Conservation (phyloP, 2,329 filamentous ascomycete genomes). For the Pyrenochaeta sp. region DNA sequence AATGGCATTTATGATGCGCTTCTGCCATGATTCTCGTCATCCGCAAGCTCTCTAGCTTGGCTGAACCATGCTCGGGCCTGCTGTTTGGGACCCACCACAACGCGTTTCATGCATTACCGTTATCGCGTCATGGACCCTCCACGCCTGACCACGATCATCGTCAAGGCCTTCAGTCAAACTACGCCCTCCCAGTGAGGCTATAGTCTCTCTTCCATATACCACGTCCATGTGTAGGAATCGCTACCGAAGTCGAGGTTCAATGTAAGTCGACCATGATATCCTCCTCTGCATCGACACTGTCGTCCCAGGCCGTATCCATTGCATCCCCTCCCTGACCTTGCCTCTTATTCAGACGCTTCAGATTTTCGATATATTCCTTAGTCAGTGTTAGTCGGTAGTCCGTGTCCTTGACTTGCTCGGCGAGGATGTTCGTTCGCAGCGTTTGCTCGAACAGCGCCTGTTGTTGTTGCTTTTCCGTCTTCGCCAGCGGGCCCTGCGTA, state of each 20-base stretch:
- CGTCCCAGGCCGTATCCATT: conserved; percentile 50
- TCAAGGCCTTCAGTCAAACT: conserved; percentile 1
- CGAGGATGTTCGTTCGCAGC: conserved; percentile 59
- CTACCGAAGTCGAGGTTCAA: conserved; percentile 14
- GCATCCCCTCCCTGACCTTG: conserved; percentile 41
- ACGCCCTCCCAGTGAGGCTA: not conserved
- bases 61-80: conserved; percentile 17
- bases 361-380: conserved; percentile 65
- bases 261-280: conserved; percentile 52
- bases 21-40: not conserved
- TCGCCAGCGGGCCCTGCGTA: conserved; percentile 47
- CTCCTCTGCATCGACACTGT: conserved; percentile 45
- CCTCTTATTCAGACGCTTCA: conserved; percentile 58
- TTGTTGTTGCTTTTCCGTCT: conserved; percentile 51
- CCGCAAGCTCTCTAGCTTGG: conserved; percentile 3
- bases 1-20: not conserved
- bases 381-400: conserved; percentile 65
- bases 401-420: conserved; percentile 61
- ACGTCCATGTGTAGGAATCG: not conserved
- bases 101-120: conserved; percentile 42
- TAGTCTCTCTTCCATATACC: conserved; percentile 2
- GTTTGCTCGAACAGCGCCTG: conserved; percentile 60
- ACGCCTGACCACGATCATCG: conserved; percentile 10
- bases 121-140: conserved; percentile 33
- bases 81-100: conserved; percentile 18